Percentiles rank a stretch among this genome's conserved stretches.
Conservation (phyloP, 2,329 filamentous ascomycete species). For the Daldinia eschscholtzii region DNA sequence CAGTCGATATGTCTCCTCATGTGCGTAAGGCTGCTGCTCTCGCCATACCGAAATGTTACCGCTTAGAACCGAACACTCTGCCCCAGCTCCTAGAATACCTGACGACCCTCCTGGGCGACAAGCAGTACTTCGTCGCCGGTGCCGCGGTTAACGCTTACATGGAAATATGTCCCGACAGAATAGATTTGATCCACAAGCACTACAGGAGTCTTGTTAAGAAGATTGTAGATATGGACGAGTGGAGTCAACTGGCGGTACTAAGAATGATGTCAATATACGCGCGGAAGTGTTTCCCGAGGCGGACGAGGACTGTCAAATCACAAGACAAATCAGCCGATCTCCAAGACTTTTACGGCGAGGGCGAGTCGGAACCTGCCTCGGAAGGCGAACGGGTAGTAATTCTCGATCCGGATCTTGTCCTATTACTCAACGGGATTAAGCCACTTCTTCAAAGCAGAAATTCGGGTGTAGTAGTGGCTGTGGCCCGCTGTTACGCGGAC, state of each 20-base stretch:
- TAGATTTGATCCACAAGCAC: slow-evolving; percentile 91
- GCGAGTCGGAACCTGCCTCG: slow-evolving; percentile 60
- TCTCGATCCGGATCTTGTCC: slow-evolving; percentile 83
- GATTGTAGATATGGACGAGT: slow-evolving; percentile 98
- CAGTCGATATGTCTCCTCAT: slow-evolving; percentile 92
- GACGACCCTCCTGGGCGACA: slow-evolving; percentile 82
- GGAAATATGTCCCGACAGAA: slow-evolving; percentile 86
- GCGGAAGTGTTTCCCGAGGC: slow-evolving; percentile 85
- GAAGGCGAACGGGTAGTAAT: slow-evolving; percentile 69
- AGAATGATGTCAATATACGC: slow-evolving; percentile 87
- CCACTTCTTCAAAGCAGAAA: slow-evolving; percentile 94
- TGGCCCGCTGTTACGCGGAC: slow-evolving; percentile 86
- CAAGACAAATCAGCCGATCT: slow-evolving; percentile 58
- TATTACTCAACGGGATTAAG: slow-evolving; percentile 83
- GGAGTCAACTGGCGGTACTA: slow-evolving; percentile 89
- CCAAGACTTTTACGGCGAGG: slow-evolving; percentile 86
- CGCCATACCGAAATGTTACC: slow-evolving; percentile 95
- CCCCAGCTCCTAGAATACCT: slow-evolving; percentile 89
- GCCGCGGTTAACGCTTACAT: slow-evolving; percentile 91
- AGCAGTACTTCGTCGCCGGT: slow-evolving; percentile 96
- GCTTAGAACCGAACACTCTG: slow-evolving; percentile 85
- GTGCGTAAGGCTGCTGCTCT: slow-evolving; percentile 93
- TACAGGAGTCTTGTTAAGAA: slow-evolving; percentile 89
- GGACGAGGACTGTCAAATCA: slow-evolving; percentile 68
- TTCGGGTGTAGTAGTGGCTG: slow-evolving; percentile 89